Evolutionary conservation across 2,329 filamentous ascomycete genomes (phyloP).

Genomic region (Scytalidium lignicola): DNA sequence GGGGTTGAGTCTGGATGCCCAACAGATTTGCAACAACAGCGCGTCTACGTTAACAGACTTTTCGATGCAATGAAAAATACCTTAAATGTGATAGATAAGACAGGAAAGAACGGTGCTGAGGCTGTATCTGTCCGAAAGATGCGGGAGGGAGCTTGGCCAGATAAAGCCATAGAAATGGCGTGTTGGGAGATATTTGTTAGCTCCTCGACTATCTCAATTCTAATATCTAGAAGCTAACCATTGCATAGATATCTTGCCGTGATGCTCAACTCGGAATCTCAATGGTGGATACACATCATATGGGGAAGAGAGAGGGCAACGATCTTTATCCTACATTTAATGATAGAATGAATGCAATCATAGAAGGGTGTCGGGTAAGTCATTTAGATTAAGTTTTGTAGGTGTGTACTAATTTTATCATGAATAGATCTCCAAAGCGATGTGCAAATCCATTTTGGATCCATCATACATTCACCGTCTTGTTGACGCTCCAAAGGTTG

Average conservation of each 20-base stretch:
- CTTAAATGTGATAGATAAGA: constrained; percentile 14
- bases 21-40: not conserved
- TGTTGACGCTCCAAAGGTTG: constrained; percentile 15
- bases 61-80: constrained; percentile 14
- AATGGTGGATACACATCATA: constrained; percentile 9
- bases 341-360: constrained; percentile 9
- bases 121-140: constrained; percentile 14
- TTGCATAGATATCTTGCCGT: constrained; percentile 5
- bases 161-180: constrained; percentile 7
- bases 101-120: constrained; percentile 9
- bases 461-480: constrained; percentile 15
- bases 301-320: constrained; percentile 6
- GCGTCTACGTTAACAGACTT: constrained; percentile 5
- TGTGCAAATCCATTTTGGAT: constrained; percentile 22
- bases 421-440: constrained; percentile 15
- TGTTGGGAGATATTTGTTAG: constrained; percentile 19
- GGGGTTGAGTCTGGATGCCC: not conserved
- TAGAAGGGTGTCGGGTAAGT: constrained; percentile 11
- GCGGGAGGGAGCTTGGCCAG: constrained; percentile 4
- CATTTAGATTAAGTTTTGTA: not conserved
- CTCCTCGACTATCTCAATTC: not conserved
- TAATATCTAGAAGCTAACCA: not conserved
- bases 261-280: constrained; percentile 6
- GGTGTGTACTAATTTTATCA: constrained; percentile 1
- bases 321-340: constrained; percentile 5